phyloP scores from a whole-genome alignment of 2,329 filamentous ascomycete genomes.

The Colletotrichum trifolii region DNA sequence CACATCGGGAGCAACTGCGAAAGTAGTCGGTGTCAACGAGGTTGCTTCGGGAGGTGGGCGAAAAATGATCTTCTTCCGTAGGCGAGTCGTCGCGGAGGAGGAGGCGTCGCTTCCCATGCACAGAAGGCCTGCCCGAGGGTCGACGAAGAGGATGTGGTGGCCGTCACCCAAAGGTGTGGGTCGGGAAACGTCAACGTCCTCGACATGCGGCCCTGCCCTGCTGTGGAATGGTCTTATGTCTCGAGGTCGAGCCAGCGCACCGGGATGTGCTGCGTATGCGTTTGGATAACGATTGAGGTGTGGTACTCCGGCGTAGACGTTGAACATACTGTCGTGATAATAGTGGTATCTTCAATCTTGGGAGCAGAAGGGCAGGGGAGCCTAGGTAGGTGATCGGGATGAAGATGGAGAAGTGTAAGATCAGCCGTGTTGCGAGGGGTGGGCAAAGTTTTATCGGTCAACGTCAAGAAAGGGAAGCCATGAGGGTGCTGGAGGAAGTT shows the following conservation, averaged over 20 bases:
- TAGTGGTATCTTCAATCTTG: no score
- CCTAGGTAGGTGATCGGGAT: no score
- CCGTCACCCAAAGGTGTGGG: slow-evolving; percentile 75
- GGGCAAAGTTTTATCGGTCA: no score
- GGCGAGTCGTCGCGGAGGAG: slow-evolving; percentile 58
- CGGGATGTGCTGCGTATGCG: not conserved
- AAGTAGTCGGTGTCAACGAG: slow-evolving; percentile 58
- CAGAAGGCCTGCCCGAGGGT: slow-evolving; percentile 65
- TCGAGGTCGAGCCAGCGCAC: not conserved
- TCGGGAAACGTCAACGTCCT: slow-evolving; percentile 64
- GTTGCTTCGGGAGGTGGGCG: slow-evolving; percentile 44
- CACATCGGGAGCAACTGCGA: slow-evolving; percentile 67
- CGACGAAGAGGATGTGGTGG: slow-evolving; percentile 72
- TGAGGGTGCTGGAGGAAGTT: no score
- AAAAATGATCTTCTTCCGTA: slow-evolving; percentile 70
- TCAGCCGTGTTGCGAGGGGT: no score
- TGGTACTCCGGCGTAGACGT: no score
- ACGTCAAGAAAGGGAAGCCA: no score
- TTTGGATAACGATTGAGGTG: no score
- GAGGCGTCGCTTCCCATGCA: slow-evolving; percentile 72
- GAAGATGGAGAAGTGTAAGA: no score
- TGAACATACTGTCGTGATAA: no score
- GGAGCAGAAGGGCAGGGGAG: no score
- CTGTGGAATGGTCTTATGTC: not conserved
- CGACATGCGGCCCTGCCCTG: slow-evolving; percentile 44